Conservation (phyloP, 176 grass and related monocot genomes). For the Avena eriantha region DNA sequence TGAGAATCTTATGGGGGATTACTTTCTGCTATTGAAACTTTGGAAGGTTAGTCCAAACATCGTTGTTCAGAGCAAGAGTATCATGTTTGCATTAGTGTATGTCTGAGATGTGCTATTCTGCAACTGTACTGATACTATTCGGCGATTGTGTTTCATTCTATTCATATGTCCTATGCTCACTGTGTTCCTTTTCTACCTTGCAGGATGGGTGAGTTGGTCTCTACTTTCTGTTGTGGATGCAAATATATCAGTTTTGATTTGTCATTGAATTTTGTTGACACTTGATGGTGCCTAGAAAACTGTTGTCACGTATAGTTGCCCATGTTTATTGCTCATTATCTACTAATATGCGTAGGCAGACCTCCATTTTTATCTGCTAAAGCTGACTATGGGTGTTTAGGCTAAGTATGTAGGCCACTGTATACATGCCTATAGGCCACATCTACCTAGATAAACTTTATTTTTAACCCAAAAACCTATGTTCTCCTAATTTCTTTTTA, state of each 20-base stretch:
- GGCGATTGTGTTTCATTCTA: background rate
- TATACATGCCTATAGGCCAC: too few species aligned
- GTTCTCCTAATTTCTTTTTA: too few species aligned
- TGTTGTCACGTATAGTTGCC: background rate
- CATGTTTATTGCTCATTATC: background rate
- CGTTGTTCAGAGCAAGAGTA: background rate
- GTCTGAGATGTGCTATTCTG: slow-evolving; percentile 12
- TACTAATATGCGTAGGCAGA: background rate
- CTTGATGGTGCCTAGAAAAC: background rate
- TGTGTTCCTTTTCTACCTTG: slow-evolving; percentile 33
- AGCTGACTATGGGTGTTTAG: background rate
- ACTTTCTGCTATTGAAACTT: background rate
- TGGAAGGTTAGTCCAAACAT: background rate
- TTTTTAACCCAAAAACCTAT: too few species aligned
- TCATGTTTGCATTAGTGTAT: background rate
- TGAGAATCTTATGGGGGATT: background rate
- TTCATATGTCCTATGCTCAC: background rate
- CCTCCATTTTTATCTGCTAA: slow-evolving; percentile 5
- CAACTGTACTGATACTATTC: background rate
- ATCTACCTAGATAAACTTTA: too few species aligned
- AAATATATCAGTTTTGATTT: background rate
- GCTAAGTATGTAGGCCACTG: background rate
- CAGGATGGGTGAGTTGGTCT: slow-evolving; percentile 78
- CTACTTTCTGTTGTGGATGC: background rate
- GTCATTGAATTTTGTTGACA: background rate